These are phyloP conservation scores for Penicillium egyptiacum DNA, from an alignment of 495 filamentous ascomycete species.

Conservation along the genomic window DNA sequence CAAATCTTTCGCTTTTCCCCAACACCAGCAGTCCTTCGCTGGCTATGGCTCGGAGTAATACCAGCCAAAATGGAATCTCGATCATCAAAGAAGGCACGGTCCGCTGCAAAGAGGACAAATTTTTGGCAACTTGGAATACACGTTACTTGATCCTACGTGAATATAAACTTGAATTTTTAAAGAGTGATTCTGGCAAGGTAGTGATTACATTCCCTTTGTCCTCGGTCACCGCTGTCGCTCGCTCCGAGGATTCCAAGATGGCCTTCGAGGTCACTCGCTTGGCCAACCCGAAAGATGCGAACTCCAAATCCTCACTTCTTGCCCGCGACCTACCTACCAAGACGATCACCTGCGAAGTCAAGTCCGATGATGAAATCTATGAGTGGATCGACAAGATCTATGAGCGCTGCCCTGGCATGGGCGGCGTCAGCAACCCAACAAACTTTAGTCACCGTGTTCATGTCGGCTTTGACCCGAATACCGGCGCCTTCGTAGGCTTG, in stretches of 20 bases:
- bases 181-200: constrained; percentile 80
- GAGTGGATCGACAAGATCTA: constrained; percentile 99
- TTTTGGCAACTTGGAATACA: constrained; percentile 87
- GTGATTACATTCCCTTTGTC: constrained; percentile 76
- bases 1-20: constrained; percentile 53
- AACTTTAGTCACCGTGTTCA: constrained; percentile 96
- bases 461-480: constrained; percentile 93
- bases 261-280: constrained; percentile 87
- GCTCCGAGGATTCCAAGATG: constrained; percentile 82
- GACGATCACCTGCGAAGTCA: constrained; percentile 83
- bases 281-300: constrained; percentile 60
- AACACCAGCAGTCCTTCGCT: constrained; percentile 67
- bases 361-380: constrained; percentile 92
- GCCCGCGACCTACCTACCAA: constrained; percentile 74
- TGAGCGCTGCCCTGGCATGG: constrained; percentile 93
- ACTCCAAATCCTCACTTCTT: constrained; percentile 58
- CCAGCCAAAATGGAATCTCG: constrained; percentile 61
- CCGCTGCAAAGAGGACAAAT: constrained; percentile 80
- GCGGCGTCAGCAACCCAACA: constrained; percentile 95
- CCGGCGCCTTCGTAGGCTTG: constrained; percentile 88
- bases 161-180: constrained; percentile 86
- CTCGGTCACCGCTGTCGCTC: constrained; percentile 79
- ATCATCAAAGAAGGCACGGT: constrained; percentile 90
- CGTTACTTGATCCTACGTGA: constrained; percentile 86
- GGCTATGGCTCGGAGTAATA: constrained; percentile 58